These are phyloP conservation scores for Elongisporangium anandrum DNA, from an alignment of 352 stramenopile species.

Conservation along the genomic window DNA sequence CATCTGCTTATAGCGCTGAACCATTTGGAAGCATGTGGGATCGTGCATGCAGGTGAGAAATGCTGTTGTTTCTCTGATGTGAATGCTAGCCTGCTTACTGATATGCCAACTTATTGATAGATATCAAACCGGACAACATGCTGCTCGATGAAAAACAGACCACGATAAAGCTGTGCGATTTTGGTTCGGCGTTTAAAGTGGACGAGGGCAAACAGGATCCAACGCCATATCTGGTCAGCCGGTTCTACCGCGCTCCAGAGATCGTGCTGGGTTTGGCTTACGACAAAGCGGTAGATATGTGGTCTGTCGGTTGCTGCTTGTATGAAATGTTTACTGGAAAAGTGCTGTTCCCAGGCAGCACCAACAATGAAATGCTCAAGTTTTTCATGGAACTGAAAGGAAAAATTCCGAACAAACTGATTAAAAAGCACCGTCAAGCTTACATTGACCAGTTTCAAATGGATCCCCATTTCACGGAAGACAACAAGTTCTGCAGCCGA, in stretches of 20 bases:
- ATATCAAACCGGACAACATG: conserved; percentile 99
- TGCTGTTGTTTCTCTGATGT: background rate
- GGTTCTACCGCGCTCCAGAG: conserved; percentile 98
- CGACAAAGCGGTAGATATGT: conserved; percentile 97
- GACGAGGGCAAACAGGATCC: conserved; percentile 90
- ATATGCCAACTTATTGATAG: conserved; percentile 21
- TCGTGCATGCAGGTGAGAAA: conserved; percentile 91
- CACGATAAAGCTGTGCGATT: conserved; percentile 96
- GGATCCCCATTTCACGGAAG: conserved; percentile 86
- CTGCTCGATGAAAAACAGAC: conserved; percentile 94
- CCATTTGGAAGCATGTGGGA: conserved; percentile 60
- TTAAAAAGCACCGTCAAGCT: conserved; percentile 72
- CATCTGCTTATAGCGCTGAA: conserved; percentile 76
- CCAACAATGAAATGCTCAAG: conserved; percentile 98
- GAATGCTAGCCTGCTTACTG: background rate
- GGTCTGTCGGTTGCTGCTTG: conserved; percentile 95
- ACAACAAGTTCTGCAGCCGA: conserved; percentile 81
- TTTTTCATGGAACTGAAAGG: conserved; percentile 96
- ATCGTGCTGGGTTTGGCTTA: conserved; percentile 89
- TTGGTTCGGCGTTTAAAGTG: conserved; percentile 95
- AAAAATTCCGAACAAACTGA: conserved; percentile 82
- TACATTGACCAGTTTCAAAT: conserved; percentile 83
- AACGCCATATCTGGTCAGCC: conserved; percentile 98
- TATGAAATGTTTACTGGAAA: conserved; percentile 98
- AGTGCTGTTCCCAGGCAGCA: conserved; percentile 95